Evolutionary conservation across 495 filamentous ascomycete species (phyloP), one percentile per base, ranked within the genome.

Genomic region (Penicillium herquei): DNA sequence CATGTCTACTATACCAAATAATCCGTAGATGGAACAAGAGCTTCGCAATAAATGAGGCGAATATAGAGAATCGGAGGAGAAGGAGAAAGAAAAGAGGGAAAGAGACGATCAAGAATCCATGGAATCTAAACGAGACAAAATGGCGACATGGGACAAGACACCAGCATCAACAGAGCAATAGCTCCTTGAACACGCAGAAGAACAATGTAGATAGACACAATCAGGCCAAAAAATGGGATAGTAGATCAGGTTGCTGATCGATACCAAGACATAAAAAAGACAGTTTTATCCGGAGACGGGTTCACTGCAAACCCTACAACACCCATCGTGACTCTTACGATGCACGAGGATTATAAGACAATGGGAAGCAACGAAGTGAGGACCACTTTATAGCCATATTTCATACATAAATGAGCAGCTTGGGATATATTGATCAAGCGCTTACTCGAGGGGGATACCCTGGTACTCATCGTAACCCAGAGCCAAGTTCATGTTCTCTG

Each of bases 401-500:
- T 51, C 56, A 37, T 44, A 58, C 56, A 55, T 55, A 63, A 57
- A 62, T 21, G 53, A 41, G 55, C 51, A 50, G 42, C 53, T 46
- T 26, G 34, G 49, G 35, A 42, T 46, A 26, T 13, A 30, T 39
- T 16, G 14, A 0, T 37, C 6, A 52, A 39, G 44, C 37, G 57
- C 58, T 72, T 77, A 84, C 65, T 85, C 78, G 52, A 86, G 70
- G 49, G 92, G 91, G 62, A 96, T 96, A 39, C 92, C 93, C 70
- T 96, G 87, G 71, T 91, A 96, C 75, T 96, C 92, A 31, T 81
- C 86, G 75, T 95, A 97, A 45, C 94, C 93, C 32, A 96, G 83
- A 54, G 92, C 89, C 51, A 98, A 79, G 76, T 97, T 97, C 91
- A 97, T 96, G 72, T 97, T 97, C 80, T 96, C 88, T 92, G 69